These are phyloP conservation scores for Pelargonium exstipulatum DNA, from an alignment of 441 rosid species.

Conservation along the genomic window DNA sequence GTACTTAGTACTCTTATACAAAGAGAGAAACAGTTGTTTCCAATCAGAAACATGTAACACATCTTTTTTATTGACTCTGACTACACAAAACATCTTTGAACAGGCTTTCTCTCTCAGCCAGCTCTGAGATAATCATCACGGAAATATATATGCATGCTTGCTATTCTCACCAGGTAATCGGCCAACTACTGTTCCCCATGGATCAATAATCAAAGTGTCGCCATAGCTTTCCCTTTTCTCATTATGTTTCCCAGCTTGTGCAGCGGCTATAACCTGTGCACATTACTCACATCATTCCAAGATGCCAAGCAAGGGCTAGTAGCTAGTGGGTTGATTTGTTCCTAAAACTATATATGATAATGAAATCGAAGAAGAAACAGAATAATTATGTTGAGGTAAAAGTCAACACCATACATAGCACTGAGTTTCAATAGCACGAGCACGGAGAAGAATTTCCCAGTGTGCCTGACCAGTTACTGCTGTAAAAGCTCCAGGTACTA, in stretches of 20 bases:
- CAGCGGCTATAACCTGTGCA: constrained; percentile 78
- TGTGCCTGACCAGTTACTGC: constrained; percentile 86
- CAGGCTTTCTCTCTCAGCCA: no score
- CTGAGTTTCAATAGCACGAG: constrained; percentile 91
- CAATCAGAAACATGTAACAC: not conserved
- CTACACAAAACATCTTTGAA: not conserved
- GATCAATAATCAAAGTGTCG: constrained; percentile 85
- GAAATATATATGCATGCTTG: not conserved
- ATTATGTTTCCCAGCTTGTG: constrained; percentile 86
- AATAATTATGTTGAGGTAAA: not conserved
- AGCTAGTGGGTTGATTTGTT: no score
- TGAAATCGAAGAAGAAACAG: not conserved
- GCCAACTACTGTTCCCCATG: constrained; percentile 84
- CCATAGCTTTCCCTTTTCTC: constrained; percentile 86
- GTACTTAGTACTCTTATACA: not conserved
- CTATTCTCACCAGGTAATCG: constrained; percentile 60
- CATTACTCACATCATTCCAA: constrained; percentile 14
- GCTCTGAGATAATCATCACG: not conserved
- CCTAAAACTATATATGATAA: no score
- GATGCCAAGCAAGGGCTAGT: constrained; percentile 2
- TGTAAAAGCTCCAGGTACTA: constrained; percentile 90
- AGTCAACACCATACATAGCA: constrained; percentile 60
- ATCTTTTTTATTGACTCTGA: not conserved
- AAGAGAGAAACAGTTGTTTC: not conserved
- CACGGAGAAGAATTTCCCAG: constrained; percentile 94